Conservation (phyloP, 441 rosid species). For the Melastoma candidum region DNA sequence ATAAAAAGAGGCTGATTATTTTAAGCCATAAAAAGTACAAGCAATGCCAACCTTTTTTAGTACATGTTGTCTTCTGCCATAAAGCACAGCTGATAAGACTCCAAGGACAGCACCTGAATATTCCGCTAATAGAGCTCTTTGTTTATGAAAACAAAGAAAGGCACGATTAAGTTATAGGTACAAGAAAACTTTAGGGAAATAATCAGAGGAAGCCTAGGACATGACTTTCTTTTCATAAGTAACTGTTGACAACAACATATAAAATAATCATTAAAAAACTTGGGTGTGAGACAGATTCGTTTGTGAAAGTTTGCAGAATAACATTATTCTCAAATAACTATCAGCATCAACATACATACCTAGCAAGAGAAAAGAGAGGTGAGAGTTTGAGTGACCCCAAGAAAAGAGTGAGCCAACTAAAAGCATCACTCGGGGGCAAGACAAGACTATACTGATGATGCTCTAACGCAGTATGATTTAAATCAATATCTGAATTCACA, state of each 20-base stretch:
- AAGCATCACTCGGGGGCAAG: too few relatives aligned
- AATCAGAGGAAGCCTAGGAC: not conserved
- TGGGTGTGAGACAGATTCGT: too few relatives aligned
- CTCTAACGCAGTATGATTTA: not conserved
- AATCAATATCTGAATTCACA: too few relatives aligned
- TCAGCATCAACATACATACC: too few relatives aligned
- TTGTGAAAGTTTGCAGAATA: too few relatives aligned
- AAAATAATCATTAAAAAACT: too few relatives aligned
- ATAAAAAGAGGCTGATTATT: not conserved
- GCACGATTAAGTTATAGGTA: not conserved
- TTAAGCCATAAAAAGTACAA: not conserved
- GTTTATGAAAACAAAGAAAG: constrained; percentile 10
- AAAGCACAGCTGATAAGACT: constrained; percentile 79
- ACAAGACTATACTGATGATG: not conserved
- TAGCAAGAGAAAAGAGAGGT: too few relatives aligned
- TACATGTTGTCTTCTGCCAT: constrained; percentile 59
- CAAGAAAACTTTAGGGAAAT: not conserved
- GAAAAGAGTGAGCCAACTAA: not conserved
- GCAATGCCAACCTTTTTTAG: constrained; percentile 71
- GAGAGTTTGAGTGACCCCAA: not conserved
- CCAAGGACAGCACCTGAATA: constrained; percentile 98
- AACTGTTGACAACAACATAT: too few relatives aligned
- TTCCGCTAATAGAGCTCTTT: constrained; percentile 82
- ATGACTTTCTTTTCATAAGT: not conserved
- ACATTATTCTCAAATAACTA: too few relatives aligned